Evolutionary conservation across 2,329 filamentous ascomycete species (phyloP), one percentile per base, ranked within the genome.

Genomic region (Arachnomyces sp.): DNA sequence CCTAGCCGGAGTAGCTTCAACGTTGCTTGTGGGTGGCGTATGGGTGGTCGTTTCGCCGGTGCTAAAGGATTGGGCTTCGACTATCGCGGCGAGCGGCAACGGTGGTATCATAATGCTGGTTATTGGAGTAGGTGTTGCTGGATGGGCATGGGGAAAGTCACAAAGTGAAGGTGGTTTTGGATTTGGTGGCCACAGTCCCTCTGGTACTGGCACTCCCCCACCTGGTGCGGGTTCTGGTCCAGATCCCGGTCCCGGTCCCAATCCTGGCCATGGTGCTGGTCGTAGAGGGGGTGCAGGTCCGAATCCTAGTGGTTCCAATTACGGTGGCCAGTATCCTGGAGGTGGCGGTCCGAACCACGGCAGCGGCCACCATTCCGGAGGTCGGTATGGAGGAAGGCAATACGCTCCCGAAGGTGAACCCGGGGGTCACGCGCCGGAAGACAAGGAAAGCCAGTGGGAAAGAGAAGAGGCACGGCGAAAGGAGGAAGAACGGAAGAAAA

Each of bases 1-100:
- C 62, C 74, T 88, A 15, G 88, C 89, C 3, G 90, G 90, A 18
- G 87, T 88, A 52, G 84, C 80, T 31, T 82, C 78, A 44, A 87
- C 86, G 2, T 66, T 95, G 28, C 70, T 86, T 30, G 67, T 81
- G 7, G 80, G 92, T 12, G 75, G 80, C 2, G 56, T 93, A n/a
- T 86, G 80, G 64, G 76, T 82, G 46, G 77, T 76, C 45, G 71
- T 90, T 50, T 76, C 83, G 21, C 89, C 89, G 0, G 78, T 83
- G 3, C 70, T 90, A 49, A 79, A 78, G 52, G 68, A 74, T 36
- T 94, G 86, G 84, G 82, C 85, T 66, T 68, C 75, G 28, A 74
- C 77, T 40, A 80, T 87, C 36, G 73, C 84, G 49, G 78, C 80
- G 29, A 75, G 84, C 47, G 84, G 84, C 3, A 84, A 83, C 35